phyloP scores from a whole-genome alignment of 768 basidiomycete genomes.

The Cubamyces lactineus region DNA sequence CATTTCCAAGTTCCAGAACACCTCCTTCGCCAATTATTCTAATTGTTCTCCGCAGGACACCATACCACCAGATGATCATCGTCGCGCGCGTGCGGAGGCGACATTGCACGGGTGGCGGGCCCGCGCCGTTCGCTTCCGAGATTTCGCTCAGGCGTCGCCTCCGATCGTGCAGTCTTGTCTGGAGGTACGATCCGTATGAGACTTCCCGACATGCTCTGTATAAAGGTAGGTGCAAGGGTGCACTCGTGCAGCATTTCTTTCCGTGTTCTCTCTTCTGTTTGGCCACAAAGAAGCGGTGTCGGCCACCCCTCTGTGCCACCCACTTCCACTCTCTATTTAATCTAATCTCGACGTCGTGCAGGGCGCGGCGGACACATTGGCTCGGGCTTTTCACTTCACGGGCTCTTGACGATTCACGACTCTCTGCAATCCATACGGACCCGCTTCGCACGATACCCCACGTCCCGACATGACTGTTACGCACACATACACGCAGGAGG shows the following conservation, averaged over 20 bases:
- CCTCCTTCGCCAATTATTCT: not conserved
- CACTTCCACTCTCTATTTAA: slow-evolving; percentile 16
- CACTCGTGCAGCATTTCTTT: not conserved
- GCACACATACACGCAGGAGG: not conserved
- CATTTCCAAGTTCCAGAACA: not conserved
- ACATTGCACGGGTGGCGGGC: not conserved
- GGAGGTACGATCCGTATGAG: slow-evolving; percentile 1
- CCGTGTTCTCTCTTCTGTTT: not conserved
- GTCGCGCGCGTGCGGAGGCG: not conserved
- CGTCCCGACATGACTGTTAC: slow-evolving; percentile 3
- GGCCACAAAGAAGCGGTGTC: slow-evolving; percentile 7
- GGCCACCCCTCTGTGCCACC: slow-evolving; percentile 15
- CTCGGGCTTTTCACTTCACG: not conserved
- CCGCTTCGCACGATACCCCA: slow-evolving; percentile 6
- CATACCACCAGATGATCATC: not conserved
- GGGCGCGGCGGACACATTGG: slow-evolving; percentile 9
- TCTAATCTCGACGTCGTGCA: slow-evolving; percentile 16
- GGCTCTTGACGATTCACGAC: slow-evolving; percentile 2
- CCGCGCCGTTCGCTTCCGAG: not conserved
- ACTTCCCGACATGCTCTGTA: not conserved
- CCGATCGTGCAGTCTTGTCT: slow-evolving; percentile 19
- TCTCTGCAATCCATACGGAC: not conserved
- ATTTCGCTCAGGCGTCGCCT: not conserved
- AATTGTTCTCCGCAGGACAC: slow-evolving; percentile 13
- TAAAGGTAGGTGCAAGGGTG: slow-evolving; percentile 8